phyloP scores from a whole-genome alignment of 768 basidiomycete genomes.

The Termitomyces titanicus region DNA sequence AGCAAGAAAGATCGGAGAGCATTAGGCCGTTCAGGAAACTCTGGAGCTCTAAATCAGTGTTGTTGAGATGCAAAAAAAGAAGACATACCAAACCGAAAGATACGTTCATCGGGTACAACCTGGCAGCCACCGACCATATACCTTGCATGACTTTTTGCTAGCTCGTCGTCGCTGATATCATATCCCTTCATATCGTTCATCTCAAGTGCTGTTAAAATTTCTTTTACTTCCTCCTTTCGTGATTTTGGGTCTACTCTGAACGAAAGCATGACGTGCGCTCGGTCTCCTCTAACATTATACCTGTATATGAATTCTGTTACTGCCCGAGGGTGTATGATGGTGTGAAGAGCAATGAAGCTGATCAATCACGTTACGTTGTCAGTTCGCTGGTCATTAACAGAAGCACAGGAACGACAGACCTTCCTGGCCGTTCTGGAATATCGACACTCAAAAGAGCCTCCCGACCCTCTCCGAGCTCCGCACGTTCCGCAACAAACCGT shows the following conservation, averaged over 20 bases:
- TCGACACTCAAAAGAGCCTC: constrained; percentile 94
- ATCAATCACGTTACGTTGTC: not conserved
- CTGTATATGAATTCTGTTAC: constrained; percentile 97
- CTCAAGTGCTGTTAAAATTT: constrained; percentile 61
- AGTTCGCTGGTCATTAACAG: not conserved
- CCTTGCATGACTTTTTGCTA: constrained; percentile 91
- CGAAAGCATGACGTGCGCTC: constrained; percentile 87
- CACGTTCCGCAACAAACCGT: constrained; percentile 97
- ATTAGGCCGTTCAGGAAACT: constrained; percentile 93
- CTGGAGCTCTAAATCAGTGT: constrained; percentile 34
- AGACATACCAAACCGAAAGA: constrained; percentile 88
- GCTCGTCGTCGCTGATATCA: constrained; percentile 93
- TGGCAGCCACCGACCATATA: constrained; percentile 92
- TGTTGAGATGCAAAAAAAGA: not conserved
- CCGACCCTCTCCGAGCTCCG: constrained; percentile 92
- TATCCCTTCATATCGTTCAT: constrained; percentile 72
- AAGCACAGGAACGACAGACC: constrained; percentile 40
- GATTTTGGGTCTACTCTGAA: constrained; percentile 72
- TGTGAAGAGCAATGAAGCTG: constrained; percentile 87
- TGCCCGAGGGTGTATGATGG: constrained; percentile 83
- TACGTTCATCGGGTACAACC: constrained; percentile 75
- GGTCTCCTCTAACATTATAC: constrained; percentile 62
- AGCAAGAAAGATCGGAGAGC: constrained; percentile 89
- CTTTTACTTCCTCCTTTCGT: constrained; percentile 57
- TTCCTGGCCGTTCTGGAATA: constrained; percentile 90